Conservation (phyloP, 2,329 filamentous ascomycete genomes). For the Chrysoporthe austroafricana region DNA sequence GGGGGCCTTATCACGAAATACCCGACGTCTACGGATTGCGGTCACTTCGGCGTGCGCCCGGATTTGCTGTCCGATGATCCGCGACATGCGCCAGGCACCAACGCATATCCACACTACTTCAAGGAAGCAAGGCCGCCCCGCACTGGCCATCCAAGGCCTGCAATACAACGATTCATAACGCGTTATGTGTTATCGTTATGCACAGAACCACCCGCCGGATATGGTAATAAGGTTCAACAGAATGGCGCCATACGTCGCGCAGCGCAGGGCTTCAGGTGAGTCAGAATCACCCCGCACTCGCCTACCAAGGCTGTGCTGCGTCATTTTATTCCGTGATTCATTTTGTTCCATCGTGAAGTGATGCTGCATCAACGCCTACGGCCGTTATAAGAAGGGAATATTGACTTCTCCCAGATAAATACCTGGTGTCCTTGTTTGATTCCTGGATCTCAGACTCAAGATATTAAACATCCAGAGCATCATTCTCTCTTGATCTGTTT, state of each 20-base stretch:
- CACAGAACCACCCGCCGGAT: neutral
- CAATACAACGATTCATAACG: neutral
- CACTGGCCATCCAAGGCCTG: neutral
- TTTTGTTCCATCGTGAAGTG: no score
- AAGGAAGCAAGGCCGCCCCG: neutral
- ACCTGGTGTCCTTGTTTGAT: neutral
- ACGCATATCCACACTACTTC: neutral
- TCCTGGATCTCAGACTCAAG: neutral
- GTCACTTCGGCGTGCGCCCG: neutral
- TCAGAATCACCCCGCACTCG: neutral
- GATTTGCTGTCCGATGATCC: neutral
- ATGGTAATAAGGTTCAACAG: neutral
- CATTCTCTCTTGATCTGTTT: neutral
- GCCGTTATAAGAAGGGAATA: neutral
- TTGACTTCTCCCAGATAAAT: neutral
- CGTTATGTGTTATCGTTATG: neutral
- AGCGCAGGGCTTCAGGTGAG: neutral
- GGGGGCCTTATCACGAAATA: neutral
- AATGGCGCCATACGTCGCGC: neutral
- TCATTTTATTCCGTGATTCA: no score
- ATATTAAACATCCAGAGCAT: neutral
- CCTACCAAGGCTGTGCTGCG: neutral
- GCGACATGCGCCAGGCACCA: neutral
- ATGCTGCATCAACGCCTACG: neutral
- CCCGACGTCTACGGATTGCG: neutral